These are phyloP conservation scores for Aspergillus phoenicis DNA, from an alignment of 2,329 filamentous ascomycete genomes.

Conservation along the genomic window DNA sequence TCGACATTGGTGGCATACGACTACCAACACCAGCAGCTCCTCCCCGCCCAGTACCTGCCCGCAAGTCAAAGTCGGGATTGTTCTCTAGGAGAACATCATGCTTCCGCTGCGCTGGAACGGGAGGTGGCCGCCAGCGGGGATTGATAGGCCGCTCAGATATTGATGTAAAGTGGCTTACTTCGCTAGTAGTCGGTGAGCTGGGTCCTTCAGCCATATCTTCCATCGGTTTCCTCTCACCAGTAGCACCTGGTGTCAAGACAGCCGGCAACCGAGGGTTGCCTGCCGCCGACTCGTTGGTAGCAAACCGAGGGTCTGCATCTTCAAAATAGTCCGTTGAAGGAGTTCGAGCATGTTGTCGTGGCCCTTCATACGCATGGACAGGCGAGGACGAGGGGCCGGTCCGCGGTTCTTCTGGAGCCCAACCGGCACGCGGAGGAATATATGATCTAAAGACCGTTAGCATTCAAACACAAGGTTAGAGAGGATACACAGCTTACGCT, in stretches of 20 bases:
- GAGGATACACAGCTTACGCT: slow-evolving; percentile 60
- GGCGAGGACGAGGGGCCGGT: slow-evolving; percentile 21
- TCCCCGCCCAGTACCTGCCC: slow-evolving; percentile 37
- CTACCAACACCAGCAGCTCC: slow-evolving; percentile 24
- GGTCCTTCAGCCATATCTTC: slow-evolving; percentile 62
- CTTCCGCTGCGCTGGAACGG: slow-evolving; percentile 52
- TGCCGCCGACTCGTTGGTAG: slow-evolving; percentile 39
- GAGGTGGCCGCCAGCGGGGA: slow-evolving; percentile 70
- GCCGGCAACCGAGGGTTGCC: slow-evolving; percentile 35
- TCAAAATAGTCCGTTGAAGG: slow-evolving; percentile 72
- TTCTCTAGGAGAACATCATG: slow-evolving; percentile 74
- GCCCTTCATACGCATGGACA: slow-evolving; percentile 24
- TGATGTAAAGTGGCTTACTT: slow-evolving; percentile 84
- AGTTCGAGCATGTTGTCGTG: slow-evolving; percentile 32
- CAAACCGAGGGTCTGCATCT: slow-evolving; percentile 88
- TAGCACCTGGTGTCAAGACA: slow-evolving; percentile 42
- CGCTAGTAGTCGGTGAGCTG: slow-evolving; percentile 74
- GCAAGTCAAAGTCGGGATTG: slow-evolving; percentile 85
- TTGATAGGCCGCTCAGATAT: slow-evolving; percentile 87
- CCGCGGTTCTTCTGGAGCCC: slow-evolving; percentile 30
- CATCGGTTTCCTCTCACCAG: slow-evolving; percentile 41
- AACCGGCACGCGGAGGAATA: slow-evolving; percentile 50
- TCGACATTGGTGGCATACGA: slow-evolving; percentile 31
- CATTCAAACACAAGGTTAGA: not conserved
- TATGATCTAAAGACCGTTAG: slow-evolving; percentile 37